Base-by-base conservation (phyloP, 805 yeast species). In the Candida nanaspora region DNA sequence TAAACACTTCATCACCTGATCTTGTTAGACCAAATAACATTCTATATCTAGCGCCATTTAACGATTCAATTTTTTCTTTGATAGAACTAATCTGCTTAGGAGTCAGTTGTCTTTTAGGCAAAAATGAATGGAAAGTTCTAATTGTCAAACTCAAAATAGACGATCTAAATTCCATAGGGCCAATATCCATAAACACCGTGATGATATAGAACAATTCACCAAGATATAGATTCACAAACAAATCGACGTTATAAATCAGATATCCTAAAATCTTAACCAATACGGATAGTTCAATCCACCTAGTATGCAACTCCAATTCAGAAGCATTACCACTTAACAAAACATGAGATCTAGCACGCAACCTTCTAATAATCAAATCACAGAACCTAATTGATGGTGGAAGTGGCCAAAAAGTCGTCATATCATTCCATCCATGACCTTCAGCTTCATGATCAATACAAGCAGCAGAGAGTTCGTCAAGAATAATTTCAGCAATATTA, bases 361-460 rank as follows among this genome's bases (percentile, higher is more conserved):
- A 57, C 45, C 83, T 67, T 26, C 68, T 57, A 30, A 86, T 66
- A 2, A 86, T 72, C 38, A 75, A 70, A 7, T 86, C 81, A 51
- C 87, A 80, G 2, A 85, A 68, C 46, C 80, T 86, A n/a, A 80
- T 66, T 1, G 91, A 79, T 3, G 95, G 88, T 19, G 76, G 65
- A 13, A 76, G 59, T 1, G 82, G 72, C 47, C 86, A 64, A n/a
- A 82, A 68, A 1, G 82, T 70, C 2, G 82, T 70, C 6, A 80
- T 71, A 36, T 72, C 74, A 16, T 71, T 69, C 86, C 86, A 84
- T 37, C 72, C 79, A 30, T 76, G 72, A 4, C 81, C 83, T 48
- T 82, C 86, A n/a, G 86, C 80, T 48, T 82, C 83, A 52, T 81
- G 76, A 47, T 84, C 93, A 48, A 85, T 72, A 1, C 88, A 82